Percentiles rank a stretch among this genome's conserved stretches.
Conservation (phyloP, 1,284 basidiomycete genomes). For the Ganoderma boninense region DNA sequence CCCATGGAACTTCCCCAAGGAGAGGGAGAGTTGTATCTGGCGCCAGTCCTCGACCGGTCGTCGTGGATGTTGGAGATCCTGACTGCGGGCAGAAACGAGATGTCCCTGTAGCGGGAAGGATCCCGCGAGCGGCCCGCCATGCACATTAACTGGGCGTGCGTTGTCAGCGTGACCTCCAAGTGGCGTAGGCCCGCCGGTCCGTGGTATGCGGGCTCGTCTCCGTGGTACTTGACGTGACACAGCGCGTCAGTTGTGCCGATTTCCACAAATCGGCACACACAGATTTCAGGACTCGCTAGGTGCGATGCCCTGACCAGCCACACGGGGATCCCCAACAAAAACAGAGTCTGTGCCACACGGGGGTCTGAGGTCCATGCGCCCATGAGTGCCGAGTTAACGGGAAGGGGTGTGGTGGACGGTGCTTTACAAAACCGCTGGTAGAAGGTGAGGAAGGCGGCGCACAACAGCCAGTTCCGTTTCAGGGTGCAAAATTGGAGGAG, state of each 20-base stretch:
- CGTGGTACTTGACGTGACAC: neutral
- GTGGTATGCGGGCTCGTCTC: neutral
- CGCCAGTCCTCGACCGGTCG: neutral
- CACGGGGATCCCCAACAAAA: neutral
- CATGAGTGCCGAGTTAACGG: neutral
- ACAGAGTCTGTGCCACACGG: neutral
- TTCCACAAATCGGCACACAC: neutral
- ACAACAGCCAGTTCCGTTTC: slow-evolving; percentile 1
- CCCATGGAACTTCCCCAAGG: neutral
- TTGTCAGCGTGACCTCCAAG: neutral
- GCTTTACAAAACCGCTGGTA: too few species aligned
- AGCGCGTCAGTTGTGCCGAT: too few species aligned
- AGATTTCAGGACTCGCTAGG: neutral
- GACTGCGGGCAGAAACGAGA: neutral
- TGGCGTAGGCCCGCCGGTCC: neutral
- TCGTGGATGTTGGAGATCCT: neutral
- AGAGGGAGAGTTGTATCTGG: neutral
- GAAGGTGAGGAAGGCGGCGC: neutral
- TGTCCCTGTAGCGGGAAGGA: neutral
- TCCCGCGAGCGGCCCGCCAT: neutral
- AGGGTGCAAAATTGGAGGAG: neutral
- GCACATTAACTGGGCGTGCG: neutral
- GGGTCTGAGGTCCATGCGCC: slow-evolving; percentile 4
- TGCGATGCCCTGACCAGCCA: slow-evolving; percentile 3
- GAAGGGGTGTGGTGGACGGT: neutral